Conservation (phyloP, 441 rosid species). For the Mallotus repandus region DNA sequence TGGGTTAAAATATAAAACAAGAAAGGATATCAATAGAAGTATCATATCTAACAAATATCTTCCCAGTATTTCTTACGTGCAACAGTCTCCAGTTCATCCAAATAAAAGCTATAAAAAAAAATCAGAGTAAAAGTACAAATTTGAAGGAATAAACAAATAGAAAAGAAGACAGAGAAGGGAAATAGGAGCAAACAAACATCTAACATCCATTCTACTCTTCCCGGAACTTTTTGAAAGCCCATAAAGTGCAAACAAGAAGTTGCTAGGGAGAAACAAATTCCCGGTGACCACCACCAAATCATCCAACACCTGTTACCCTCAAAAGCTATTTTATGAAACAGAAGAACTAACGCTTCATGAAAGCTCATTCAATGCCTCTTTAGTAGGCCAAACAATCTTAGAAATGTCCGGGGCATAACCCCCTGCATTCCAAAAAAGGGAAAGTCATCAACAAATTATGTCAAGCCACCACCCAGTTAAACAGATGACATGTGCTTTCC, state of each 20-base stretch:
- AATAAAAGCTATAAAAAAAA: not conserved
- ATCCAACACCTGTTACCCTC: not conserved
- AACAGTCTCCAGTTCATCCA: not conserved
- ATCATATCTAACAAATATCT: not conserved
- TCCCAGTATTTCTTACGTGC: not conserved
- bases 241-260: not conserved
- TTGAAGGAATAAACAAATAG: not conserved
- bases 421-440: too few species aligned
- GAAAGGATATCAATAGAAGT: not conserved
- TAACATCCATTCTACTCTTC: not conserved
- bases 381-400: too few species aligned
- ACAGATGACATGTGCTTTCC: too few species aligned
- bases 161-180: not conserved
- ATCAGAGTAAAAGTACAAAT: not conserved
- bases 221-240: not conserved
- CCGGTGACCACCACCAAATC: not conserved
- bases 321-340: not conserved
- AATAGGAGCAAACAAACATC: not conserved
- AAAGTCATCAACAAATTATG: too few species aligned
- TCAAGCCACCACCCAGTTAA: too few species aligned
- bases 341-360: too few species aligned
- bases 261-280: not conserved
- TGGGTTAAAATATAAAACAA: not conserved
- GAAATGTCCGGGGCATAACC: too few species aligned
- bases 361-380: too few species aligned